Percentiles rank a stretch among this genome's conserved stretches.
Evolutionary conservation across 805 yeast genomes (phyloP).

Genomic region (Hanseniaspora meyeri): DNA sequence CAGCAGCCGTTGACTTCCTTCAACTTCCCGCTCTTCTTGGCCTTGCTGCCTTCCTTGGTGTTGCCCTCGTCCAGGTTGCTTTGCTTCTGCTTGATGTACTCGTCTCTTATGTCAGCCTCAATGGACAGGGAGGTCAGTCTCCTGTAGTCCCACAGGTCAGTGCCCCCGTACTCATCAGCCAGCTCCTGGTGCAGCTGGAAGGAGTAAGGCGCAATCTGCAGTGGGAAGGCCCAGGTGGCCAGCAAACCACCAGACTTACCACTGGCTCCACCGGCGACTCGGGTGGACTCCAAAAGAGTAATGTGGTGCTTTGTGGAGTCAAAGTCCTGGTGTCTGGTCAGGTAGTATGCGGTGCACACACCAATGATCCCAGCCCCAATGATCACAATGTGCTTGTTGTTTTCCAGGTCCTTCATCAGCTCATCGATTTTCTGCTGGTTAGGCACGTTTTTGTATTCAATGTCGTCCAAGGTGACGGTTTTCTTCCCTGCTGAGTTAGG

Average conservation of each 20-base stretch:
- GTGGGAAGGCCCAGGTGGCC: slow-evolving; percentile 95
- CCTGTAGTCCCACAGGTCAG: slow-evolving; percentile 82
- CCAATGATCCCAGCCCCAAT: slow-evolving; percentile 97
- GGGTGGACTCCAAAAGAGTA: slow-evolving; percentile 72
- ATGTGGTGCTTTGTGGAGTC: slow-evolving; percentile 64
- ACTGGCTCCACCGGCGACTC: slow-evolving; percentile 94
- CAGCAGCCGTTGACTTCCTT: slow-evolving; percentile 10
- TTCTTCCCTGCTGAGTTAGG: not conserved
- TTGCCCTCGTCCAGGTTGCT: slow-evolving; percentile 16
- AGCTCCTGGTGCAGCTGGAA: slow-evolving; percentile 76
- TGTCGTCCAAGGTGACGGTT: slow-evolving; percentile 11
- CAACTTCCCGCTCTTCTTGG: slow-evolving; percentile 9
- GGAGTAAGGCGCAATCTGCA: slow-evolving; percentile 78
- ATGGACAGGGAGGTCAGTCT: slow-evolving; percentile 72
- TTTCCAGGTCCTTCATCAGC: slow-evolving; percentile 24
- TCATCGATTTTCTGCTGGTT: slow-evolving; percentile 7
- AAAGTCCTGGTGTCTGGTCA: slow-evolving; percentile 71
- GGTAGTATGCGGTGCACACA: slow-evolving; percentile 82
- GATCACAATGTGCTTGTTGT: slow-evolving; percentile 64
- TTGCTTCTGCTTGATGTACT: slow-evolving; percentile 18
- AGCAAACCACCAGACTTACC: slow-evolving; percentile 96
- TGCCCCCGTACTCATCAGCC: slow-evolving; percentile 71
- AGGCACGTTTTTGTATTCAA: slow-evolving; percentile 12
- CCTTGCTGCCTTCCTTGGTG: not conserved
- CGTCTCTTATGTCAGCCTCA: slow-evolving; percentile 59